Evolutionary conservation across 2,329 filamentous ascomycete species (phyloP), one percentile per base, ranked within the genome.

Genomic region (Exutisphaerella laricina): DNA sequence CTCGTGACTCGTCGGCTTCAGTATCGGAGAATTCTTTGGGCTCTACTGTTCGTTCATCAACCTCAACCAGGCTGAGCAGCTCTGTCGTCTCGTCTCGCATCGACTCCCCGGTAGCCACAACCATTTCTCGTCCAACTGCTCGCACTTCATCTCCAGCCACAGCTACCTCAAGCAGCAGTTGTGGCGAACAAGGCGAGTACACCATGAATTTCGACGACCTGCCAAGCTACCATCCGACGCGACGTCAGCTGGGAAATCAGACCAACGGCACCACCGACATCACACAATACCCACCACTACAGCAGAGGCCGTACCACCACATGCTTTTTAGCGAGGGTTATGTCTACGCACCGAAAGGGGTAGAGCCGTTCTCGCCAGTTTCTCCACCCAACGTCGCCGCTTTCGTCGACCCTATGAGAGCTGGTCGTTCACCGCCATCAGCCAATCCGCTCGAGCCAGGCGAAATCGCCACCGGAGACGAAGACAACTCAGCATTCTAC

Each of bases 251-350:
- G 12, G 23, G 16, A 17, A 47, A 50, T 18, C 43, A 37, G 18
- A 48, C 60, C 59, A 38, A 48, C 30, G 41, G 45, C 35, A 50
- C 55, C 9, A 50, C 55, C 9, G 58, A 62, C 41, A 57, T 62
- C 41, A 61, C 58, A 4, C 55, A 59, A 22, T 55, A 58, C 13
- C 65, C 68, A 7, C 66, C 68, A 31, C 62, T 49, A 12, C 69
- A 67, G 41, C 16, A 21, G 13, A 34, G 50, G 21, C 72, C 72
- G 1, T 74, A 74, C 49, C 67, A 72, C 41, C 71, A 75, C 52
- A 64, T 76, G 35, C 68, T 67, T 55, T 76, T 72, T 58, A 70
- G 70, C 30, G 65, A 70, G 42, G 73, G 72, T 16, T 76, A 68
- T 57, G 66, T 68, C 3, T 73, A 74, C 51, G 66, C 70, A 22